These are phyloP conservation scores for Psilocybe cubensis DNA, from an alignment of 768 basidiomycete species.

Conservation along the genomic window DNA sequence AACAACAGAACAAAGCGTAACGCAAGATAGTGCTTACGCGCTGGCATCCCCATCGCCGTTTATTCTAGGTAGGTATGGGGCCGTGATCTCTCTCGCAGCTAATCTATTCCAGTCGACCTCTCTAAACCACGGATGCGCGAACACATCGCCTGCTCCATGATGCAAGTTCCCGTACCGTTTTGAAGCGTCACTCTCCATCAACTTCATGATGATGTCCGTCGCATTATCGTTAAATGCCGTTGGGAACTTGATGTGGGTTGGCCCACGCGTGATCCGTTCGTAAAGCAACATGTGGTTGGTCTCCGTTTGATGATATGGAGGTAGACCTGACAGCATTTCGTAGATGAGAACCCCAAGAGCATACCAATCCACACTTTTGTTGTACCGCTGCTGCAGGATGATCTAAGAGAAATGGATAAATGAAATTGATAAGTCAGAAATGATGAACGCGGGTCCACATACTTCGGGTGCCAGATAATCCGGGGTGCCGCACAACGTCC, in stretches of 20 bases:
- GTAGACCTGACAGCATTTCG: constrained; percentile 96
- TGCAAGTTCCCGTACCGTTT: constrained; percentile 89
- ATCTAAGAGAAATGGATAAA: constrained; percentile 47
- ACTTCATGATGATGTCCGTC: constrained; percentile 85
- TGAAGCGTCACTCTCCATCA: constrained; percentile 88
- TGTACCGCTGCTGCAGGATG: constrained; percentile 83
- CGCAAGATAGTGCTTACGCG: constrained; percentile 59
- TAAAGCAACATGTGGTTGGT: constrained; percentile 87
- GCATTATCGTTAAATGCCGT: constrained; percentile 71
- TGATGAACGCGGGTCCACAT: constrained; percentile 17
- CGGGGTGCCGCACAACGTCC: constrained; percentile 95
- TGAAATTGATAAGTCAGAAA: background rate
- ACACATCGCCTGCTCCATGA: constrained; percentile 90
- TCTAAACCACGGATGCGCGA: constrained; percentile 90
- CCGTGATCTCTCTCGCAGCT: constrained; percentile 83
- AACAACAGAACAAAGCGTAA: background rate
- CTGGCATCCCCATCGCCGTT: constrained; percentile 93
- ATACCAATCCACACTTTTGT: constrained; percentile 98
- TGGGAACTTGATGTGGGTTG: constrained; percentile 80
- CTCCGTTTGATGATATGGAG: constrained; percentile 91
- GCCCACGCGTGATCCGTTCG: constrained; percentile 86
- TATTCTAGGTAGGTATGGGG: constrained; percentile 94
- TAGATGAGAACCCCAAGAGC: constrained; percentile 96
- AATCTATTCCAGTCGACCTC: constrained; percentile 93
- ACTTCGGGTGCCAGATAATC: constrained; percentile 98